Conservation (phyloP, 2,329 filamentous ascomycete genomes). For the Verticillium nubilum region DNA sequence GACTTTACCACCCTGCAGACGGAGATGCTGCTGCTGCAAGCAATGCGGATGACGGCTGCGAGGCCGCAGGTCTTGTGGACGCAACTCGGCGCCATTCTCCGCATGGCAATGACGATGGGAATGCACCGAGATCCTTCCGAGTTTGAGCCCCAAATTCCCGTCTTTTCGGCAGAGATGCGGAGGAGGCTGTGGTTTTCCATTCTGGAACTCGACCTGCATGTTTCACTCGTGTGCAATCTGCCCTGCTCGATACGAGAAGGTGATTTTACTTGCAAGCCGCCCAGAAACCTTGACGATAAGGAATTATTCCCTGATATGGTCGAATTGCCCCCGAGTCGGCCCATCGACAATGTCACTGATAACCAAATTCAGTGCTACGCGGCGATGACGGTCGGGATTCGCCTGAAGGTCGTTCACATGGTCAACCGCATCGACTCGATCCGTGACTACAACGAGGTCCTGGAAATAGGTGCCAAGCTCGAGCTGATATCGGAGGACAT, state of each 20-base stretch:
- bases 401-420: conserved; percentile 44
- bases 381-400: conserved; percentile 41
- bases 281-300: conserved; percentile 46
- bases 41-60: conserved; percentile 42
- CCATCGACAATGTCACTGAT: conserved; percentile 47
- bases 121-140: conserved; percentile 52
- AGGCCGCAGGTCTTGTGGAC: conserved; percentile 48
- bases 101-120: conserved; percentile 56
- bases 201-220: conserved; percentile 50
- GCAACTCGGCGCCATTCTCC: conserved; percentile 48
- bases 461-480: conserved; percentile 48
- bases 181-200: conserved; percentile 53
- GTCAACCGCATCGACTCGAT: conserved; percentile 46
- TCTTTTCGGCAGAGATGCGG: conserved; percentile 47
- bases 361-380: conserved; percentile 50
- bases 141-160: conserved; percentile 40
- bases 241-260: conserved; percentile 46
- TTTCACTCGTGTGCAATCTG: conserved; percentile 46
- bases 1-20: conserved; percentile 49
- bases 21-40: conserved; percentile 47
- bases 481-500: conserved; percentile 50
- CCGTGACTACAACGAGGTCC: conserved; percentile 46
- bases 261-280: conserved; percentile 47
- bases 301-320: conserved; percentile 43
- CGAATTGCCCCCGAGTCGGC: conserved; percentile 40